Conservation (phyloP, 2,329 filamentous ascomycete genomes). For the Pseudogymnoascus sp. region DNA sequence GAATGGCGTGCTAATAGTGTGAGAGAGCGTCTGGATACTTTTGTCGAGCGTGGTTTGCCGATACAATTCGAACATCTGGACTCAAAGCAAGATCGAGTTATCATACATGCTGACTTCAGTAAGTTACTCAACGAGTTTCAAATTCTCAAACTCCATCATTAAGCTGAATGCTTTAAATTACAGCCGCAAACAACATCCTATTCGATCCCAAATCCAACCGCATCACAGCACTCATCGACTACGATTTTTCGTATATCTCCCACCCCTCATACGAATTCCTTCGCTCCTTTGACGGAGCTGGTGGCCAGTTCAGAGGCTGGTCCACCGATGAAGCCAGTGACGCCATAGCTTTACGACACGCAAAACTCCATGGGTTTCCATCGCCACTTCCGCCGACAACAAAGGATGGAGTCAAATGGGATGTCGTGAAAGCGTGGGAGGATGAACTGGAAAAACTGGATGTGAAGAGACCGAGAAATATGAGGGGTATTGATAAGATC, state of each 20-base stretch:
- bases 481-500: not conserved
- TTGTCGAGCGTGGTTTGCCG: conserved; percentile 22
- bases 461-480: not conserved
- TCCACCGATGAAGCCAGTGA: conserved; percentile 19
- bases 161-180: not conserved
- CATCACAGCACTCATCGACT: conserved; percentile 28
- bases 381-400: not conserved
- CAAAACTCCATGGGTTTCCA: conserved; percentile 25
- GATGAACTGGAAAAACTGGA: not conserved
- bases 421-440: not conserved
- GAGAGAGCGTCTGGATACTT: conserved; percentile 26
- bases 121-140: conserved; percentile 11
- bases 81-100: conserved; percentile 18
- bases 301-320: conserved; percentile 23
- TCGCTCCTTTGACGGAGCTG: conserved; percentile 21
- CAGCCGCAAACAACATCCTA: conserved; percentile 26
- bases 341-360: conserved; percentile 18
- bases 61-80: conserved; percentile 19
- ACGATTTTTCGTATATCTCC: conserved; percentile 24
- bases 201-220: conserved; percentile 22
- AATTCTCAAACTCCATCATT: conserved; percentile 2
- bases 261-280: conserved; percentile 25
- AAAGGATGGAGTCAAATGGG: not conserved
- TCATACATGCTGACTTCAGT: conserved; percentile 29
- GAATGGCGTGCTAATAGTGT: conserved; percentile 29